Percentiles rank a stretch among this genome's conserved stretches.
Conservation (phyloP, 345 rosid species). For the Eucalyptus curtisii region DNA sequence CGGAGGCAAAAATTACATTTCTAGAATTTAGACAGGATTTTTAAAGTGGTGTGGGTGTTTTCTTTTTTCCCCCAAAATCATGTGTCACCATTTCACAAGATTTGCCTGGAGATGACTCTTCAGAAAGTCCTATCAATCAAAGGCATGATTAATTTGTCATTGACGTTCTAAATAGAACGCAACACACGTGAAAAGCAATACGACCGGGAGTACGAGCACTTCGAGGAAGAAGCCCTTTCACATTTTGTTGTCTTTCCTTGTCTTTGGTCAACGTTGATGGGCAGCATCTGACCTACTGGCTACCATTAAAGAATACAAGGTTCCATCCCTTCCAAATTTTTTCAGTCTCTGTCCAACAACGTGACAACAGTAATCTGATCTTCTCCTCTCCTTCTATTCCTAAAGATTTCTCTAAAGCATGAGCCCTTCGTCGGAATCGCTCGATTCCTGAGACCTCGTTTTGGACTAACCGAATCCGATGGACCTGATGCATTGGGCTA, state of each 20-base stretch:
- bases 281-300: background rate
- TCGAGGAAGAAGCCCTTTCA: background rate
- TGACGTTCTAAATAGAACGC: background rate
- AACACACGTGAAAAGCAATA: background rate
- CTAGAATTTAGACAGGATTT: background rate
- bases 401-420: background rate
- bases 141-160: background rate
- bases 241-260: background rate
- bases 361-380: background rate
- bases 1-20: background rate
- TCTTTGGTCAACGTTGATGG: background rate
- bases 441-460: rapidly evolving
- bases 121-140: background rate
- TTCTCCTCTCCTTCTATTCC: background rate
- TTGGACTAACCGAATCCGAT: background rate
- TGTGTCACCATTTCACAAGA: background rate
- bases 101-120: background rate
- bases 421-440: background rate
- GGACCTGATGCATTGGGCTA: background rate
- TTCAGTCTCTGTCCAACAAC: background rate
- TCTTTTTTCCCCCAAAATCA: background rate
- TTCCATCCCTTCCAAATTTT: background rate
- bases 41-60: background rate
- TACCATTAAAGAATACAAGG: background rate
- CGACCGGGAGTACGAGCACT: background rate